Base-by-base conservation (phyloP, 106 monocot species). In the Acorus gramineus region DNA sequence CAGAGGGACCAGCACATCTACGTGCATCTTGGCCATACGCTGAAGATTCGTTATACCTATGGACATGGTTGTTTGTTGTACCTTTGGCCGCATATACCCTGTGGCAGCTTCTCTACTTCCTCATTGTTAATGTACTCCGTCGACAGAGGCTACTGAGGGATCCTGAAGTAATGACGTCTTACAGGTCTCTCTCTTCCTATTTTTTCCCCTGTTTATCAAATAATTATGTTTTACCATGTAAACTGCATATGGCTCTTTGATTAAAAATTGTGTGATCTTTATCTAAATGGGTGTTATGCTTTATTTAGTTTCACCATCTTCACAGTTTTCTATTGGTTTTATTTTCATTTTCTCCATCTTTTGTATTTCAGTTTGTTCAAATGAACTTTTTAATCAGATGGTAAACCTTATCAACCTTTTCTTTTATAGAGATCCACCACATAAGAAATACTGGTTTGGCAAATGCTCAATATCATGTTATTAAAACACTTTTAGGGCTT, bases 151-250 rank as follows among this genome's bases (percentile, higher is more conserved):
- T 99, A 4, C 69, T 99, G 53, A 76, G 73, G 44, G 98, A 99
- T 74, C 98, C 98, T 8, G 98, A 99, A 75, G 92, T 99, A 65
- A 92, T 92, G 88, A 99, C 98, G 63, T 92, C 98, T 65, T 99
- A 92, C 77, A 92, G 98, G 98, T 90, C 60, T 52, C 2, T 50
- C 46, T 56, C 3, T 4, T 52, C 48, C 12, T 46, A 44, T 10
- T 4, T 46, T 61, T 28, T 28, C 28, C 28, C 28, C 28, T 28
- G 28, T 28, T 28, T 28, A 28, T 28, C 28, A 28, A 28, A 28
- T 28, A 28, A 9, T 55, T 53, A 11, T 11, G 5, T 45, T 61
- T 4, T 63, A 48, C 49, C 12, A 10, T 63, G 43, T 47, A 7
- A 12, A 14, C n/a, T 44, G 8, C 0, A 12, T 42, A 62, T 62